Evolutionary conservation across 2,329 filamentous ascomycete genomes (phyloP), one percentile per base, ranked within the genome.

Genomic region (Scedosporium dehoogii): DNA sequence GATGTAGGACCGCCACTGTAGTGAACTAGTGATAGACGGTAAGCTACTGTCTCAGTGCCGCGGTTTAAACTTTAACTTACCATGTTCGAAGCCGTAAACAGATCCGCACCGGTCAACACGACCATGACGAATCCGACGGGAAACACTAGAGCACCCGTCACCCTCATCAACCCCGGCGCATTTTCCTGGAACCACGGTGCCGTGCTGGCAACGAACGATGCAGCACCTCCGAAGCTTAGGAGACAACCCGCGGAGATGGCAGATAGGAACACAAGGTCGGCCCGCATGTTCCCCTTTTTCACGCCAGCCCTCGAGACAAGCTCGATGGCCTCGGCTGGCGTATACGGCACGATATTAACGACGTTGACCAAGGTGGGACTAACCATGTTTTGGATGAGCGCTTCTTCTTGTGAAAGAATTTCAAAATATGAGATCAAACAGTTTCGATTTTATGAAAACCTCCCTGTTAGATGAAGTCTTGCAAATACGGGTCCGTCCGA

Each of bases 191-290:
- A 79, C 79, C 78, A 81, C 1, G 78, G 74, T 0, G 77, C 70
- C 3, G 77, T 70, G 64, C 73, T 77, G 27, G 77, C 77, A 59
- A 74, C 77, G n/a, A 82, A 70, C 0, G 72, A 68, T 2, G 78
- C 75, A 0, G 77, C 80, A 51, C 76, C 79, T 4, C 77, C 81
- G 65, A 85, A 83, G 2, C 78, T 74, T 1, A 84, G 71, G 5
- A 84, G 69, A 62, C 76, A 76, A 0, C 82, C 82, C 4, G 80
- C 80, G 56, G 80, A 78, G 48, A 83, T 74, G 3, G 77, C 71
- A 64, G 78, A 81, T 56, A 81, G 66, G 65, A 83, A 82, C 48
- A 82, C 73, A 65, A 83, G 83, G 67, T 81, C 77, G 3, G 78
- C 70, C 9, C 79, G 74, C 78, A 80, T 83, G 62, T 79, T 75